Conservation (phyloP, 108 stramenopile species). For the Cyclotella atomus region DNA sequence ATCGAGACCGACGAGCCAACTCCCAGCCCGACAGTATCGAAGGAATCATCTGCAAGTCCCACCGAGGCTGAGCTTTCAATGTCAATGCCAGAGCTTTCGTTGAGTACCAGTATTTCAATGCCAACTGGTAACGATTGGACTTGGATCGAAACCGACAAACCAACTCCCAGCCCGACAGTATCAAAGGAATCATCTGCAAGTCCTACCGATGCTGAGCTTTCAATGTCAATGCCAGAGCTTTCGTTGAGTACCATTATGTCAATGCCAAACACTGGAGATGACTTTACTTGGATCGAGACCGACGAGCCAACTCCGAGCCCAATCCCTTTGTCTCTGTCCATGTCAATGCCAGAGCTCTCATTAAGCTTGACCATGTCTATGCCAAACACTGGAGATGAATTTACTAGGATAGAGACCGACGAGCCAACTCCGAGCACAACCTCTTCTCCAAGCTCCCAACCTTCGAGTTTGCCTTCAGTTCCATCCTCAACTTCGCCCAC, state of each 20-base stretch:
- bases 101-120: not conserved
- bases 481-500: not conserved
- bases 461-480: too few species aligned
- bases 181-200: not conserved
- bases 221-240: not conserved
- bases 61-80: too few species aligned
- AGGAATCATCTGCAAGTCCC: not conserved
- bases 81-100: not conserved
- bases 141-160: not conserved
- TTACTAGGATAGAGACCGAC: not conserved
- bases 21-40: not conserved
- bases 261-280: not conserved
- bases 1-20: constrained; percentile 2
- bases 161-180: not conserved
- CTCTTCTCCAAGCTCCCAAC: too few species aligned
- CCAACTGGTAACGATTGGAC: not conserved
- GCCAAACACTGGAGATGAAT: not conserved
- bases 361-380: not conserved
- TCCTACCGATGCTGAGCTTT: too few species aligned
- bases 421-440: not conserved
- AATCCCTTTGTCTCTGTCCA: not conserved
- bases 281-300: not conserved
- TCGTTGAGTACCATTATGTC: not conserved
- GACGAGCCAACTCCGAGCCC: not conserved
- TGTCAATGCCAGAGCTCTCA: not conserved